Evolutionary conservation across 1,284 basidiomycete species (phyloP), one percentile per base, ranked within the genome.

Genomic region (Amylostereum chailletii): DNA sequence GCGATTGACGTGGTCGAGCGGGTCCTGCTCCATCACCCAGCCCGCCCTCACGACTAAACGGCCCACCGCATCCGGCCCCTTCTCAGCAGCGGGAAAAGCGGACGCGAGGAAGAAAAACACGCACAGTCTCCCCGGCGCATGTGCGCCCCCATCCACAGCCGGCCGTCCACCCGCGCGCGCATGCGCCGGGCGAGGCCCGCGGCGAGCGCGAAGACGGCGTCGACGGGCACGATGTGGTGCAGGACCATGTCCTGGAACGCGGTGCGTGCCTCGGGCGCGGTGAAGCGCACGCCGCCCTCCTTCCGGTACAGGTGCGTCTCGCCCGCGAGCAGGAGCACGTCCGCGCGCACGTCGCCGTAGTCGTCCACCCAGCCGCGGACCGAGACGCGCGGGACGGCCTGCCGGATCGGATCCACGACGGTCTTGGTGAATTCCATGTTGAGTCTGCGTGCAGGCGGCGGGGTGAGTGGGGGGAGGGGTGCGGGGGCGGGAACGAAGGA

Each of bases 71-170:
- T n/a, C n/a, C 37, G 37, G n/a, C 34, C 37, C 38, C 10, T 45
- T 4, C 3, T 54, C 40, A 55, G 32, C 11, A 34, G n/a, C 39
- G 37, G 41, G 3, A 26, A 5, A 11, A 45, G 32, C n/a, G n/a
- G n/a, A n/a, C n/a, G n/a, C n/a, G 10, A 30, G 5, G 30, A 45
- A 30, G 3, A 6, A 32, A 51, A 46, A 1, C 7, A 57, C 62
- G 51, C 52, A 65, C 67, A 72, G 48, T 72, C 70, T 32, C 71
- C 71, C 34, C 71, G 60, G 31, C 71, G 63, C 57, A 72, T 61
- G 43, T 74, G 71, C 2, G 66, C 59, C 3, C 64, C 65, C 56
- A 69, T 58, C 71, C 71, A 74, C 49, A 63, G 62, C 19, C 66
- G 53, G 1, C 66, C 53, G 31, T 65, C 65, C 11, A 58, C 55